phyloP scores from a whole-genome alignment of 2,329 filamentous ascomycete species.

The Leptographium flavum region DNA sequence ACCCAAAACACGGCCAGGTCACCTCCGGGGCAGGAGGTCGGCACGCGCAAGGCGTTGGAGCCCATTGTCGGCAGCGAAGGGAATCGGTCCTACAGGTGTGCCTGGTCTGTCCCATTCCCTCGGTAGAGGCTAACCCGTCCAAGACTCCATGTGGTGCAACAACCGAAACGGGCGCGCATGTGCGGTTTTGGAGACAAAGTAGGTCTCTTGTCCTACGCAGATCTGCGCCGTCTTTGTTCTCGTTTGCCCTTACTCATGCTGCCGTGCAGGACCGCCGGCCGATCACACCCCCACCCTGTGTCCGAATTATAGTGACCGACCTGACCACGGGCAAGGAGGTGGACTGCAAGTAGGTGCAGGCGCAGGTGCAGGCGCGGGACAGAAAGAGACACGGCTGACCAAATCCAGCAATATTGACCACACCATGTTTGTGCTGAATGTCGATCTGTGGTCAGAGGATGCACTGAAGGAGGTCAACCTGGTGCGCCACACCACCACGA shows the following conservation, averaged over 20 bases:
- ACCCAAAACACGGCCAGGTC: slow-evolving; percentile 5
- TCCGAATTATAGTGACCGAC: slow-evolving; percentile 69
- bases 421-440: slow-evolving; percentile 43
- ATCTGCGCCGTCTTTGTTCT: background rate
- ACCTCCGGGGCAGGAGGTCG: slow-evolving; percentile 10
- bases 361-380: background rate
- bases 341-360: slow-evolving; percentile 55
- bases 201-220: slow-evolving; percentile 13
- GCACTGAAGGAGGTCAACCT: slow-evolving; percentile 52
- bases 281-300: slow-evolving; percentile 89
- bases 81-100: slow-evolving; percentile 11
- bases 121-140: background rate
- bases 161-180: slow-evolving; percentile 88
- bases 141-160: slow-evolving; percentile 70
- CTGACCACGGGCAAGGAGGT: slow-evolving; percentile 62
- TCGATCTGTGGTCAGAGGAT: slow-evolving; percentile 54
- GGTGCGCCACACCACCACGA: slow-evolving; percentile 47
- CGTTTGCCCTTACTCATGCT: background rate
- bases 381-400: slow-evolving; percentile 13
- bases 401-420: slow-evolving; percentile 39
- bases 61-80: slow-evolving; percentile 11
- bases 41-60: slow-evolving; percentile 11
- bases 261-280: slow-evolving; percentile 76
- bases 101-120: background rate
- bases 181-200: slow-evolving; percentile 98